Percentiles rank a stretch among this genome's conserved stretches.
phyloP scores from a whole-genome alignment of 2,329 filamentous ascomycete genomes.

The Penicillium sp. region DNA sequence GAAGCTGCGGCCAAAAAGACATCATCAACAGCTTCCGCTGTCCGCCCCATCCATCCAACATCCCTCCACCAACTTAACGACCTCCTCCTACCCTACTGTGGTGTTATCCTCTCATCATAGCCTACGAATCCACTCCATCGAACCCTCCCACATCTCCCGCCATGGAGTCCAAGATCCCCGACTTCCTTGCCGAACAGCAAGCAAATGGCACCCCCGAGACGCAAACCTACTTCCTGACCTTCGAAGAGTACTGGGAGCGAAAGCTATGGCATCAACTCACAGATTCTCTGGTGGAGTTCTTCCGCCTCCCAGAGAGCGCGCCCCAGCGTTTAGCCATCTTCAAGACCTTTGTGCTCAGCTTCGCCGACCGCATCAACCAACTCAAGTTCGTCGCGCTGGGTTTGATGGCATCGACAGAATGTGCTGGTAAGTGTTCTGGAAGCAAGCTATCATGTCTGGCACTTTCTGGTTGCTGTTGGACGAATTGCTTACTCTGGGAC shows the following conservation, averaged over 20 bases:
- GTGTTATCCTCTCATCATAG: background rate
- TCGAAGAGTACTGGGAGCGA: constrained; percentile 96
- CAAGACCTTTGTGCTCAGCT: constrained; percentile 91
- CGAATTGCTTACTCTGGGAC: background rate
- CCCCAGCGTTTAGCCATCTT: constrained; percentile 86
- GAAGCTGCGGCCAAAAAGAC: constrained; percentile 21
- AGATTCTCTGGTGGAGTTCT: constrained; percentile 83
- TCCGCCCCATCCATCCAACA: constrained; percentile 11
- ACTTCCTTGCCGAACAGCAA: constrained; percentile 89
- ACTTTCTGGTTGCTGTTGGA: background rate
- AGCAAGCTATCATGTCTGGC: background rate
- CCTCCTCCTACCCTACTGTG: background rate
- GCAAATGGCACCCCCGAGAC: constrained; percentile 84
- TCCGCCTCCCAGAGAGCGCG: constrained; percentile 76
- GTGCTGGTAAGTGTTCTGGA: constrained; percentile 40
- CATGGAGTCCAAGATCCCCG: constrained; percentile 87
- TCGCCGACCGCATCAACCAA: constrained; percentile 98
- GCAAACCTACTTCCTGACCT: constrained; percentile 82
- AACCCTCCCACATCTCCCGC: constrained; percentile 19
- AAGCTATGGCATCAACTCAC: constrained; percentile 99
- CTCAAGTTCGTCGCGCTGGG: constrained; percentile 92
- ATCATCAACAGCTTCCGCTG: constrained; percentile 16
- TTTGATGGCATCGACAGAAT: constrained; percentile 82
- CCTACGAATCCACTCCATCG: background rate
- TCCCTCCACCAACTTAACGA: constrained; percentile 1